These are phyloP conservation scores for Kurtzmaniella quercitrusa DNA, from an alignment of 1,139 yeast genomes.

Conservation along the genomic window DNA sequence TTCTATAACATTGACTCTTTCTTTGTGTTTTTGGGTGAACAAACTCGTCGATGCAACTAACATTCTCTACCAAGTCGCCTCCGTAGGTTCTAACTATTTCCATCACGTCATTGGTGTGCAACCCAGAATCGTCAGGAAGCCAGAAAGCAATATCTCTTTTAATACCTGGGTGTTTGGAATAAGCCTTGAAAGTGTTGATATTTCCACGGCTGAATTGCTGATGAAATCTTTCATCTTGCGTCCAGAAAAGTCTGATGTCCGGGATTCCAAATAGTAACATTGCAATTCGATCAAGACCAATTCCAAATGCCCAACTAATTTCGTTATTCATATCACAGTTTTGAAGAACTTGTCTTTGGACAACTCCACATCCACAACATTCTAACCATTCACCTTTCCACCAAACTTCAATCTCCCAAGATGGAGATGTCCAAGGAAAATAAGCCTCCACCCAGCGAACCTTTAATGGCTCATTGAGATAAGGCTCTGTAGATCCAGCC, in stretches of 20 bases:
- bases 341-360: conserved; percentile 69
- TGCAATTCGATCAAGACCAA: conserved; percentile 93
- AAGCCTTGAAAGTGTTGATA: conserved; percentile 77
- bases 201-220: conserved; percentile 64
- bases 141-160: conserved; percentile 89
- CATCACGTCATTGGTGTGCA: conserved; percentile 91
- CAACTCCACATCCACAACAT: conserved; percentile 95
- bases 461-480: conserved; percentile 69
- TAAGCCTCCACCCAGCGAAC: conserved; percentile 95
- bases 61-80: conserved; percentile 88
- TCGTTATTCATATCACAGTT: conserved; percentile 68
- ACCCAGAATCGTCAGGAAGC: conserved; percentile 48
- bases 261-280: conserved; percentile 94
- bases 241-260: conserved; percentile 92
- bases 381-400: conserved; percentile 99
- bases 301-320: conserved; percentile 95
- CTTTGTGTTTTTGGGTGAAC: conserved; percentile 77
- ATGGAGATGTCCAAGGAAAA: conserved; percentile 98
- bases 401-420: conserved; percentile 98
- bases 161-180: conserved; percentile 88
- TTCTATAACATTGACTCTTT: conserved; percentile 80
- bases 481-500: conserved; percentile 62
- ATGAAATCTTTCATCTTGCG: conserved; percentile 72
- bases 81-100: conserved; percentile 83
- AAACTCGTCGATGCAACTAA: conserved; percentile 74